Conservation (phyloP, 192 early-diverging fungal species). For the Entophlyctis luteolus region DNA sequence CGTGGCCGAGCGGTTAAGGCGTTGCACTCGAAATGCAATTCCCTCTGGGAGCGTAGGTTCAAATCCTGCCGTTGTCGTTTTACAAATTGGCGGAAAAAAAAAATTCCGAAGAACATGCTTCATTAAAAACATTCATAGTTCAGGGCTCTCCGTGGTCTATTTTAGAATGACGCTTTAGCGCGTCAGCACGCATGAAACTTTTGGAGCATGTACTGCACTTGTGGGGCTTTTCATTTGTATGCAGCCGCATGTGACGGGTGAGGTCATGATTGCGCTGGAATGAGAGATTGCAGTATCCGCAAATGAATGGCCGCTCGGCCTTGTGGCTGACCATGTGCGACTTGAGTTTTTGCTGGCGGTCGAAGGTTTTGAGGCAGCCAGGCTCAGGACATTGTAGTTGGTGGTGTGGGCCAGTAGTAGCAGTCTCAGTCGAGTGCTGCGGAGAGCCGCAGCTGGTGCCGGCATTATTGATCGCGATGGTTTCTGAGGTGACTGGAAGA, state of each 20-base stretch:
- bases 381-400: constrained; percentile 5
- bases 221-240: constrained; percentile 33
- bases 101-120: too few relatives aligned
- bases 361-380: constrained; percentile 19
- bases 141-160: constrained; percentile 21
- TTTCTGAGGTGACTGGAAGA: too few relatives aligned
- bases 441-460: too few relatives aligned
- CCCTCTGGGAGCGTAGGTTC: too few relatives aligned
- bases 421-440: too few relatives aligned
- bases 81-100: too few relatives aligned
- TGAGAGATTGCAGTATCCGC: constrained; percentile 17
- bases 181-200: constrained; percentile 23
- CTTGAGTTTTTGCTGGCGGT: constrained; percentile 23
- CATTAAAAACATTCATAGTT: not conserved
- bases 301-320: constrained; percentile 22
- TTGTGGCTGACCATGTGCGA: constrained; percentile 18
- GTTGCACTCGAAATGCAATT: too few relatives aligned
- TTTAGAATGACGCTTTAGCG: constrained; percentile 16
- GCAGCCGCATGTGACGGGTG: constrained; percentile 26
- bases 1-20: too few relatives aligned
- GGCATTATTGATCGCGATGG: too few relatives aligned
- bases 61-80: too few relatives aligned
- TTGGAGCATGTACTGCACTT: constrained; percentile 22
- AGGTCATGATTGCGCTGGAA: constrained; percentile 31
- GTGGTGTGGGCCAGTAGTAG: too few relatives aligned